A percentile compares a stretch with the other conserved stretches of the same genome.
Evolutionary conservation across 2,329 filamentous ascomycete species (phyloP).

Genomic region (Pestalotiopsis fici): DNA sequence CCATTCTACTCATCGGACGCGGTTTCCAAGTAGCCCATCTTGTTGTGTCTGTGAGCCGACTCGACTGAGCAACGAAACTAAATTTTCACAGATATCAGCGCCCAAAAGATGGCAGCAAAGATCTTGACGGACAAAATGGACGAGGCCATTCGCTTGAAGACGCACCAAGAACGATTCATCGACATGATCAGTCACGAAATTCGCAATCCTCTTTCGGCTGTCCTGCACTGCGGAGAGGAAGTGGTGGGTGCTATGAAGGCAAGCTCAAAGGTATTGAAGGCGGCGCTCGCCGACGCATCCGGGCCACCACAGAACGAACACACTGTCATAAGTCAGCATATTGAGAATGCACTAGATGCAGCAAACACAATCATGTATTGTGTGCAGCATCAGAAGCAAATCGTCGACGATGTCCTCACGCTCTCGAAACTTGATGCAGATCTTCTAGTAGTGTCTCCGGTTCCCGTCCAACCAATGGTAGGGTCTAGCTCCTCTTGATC

Average conservation of each 20-base stretch:
- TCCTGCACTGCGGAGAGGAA: slow-evolving; percentile 28
- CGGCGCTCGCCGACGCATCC: neutral
- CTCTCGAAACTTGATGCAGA: slow-evolving; percentile 77
- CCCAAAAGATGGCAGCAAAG: slow-evolving; percentile 26
- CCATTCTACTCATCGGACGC: too few species aligned
- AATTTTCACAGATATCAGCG: slow-evolving; percentile 20
- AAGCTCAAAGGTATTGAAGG: slow-evolving; percentile 10
- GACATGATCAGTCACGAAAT: slow-evolving; percentile 32
- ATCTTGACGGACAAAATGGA: slow-evolving; percentile 26
- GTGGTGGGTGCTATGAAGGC: slow-evolving; percentile 25
- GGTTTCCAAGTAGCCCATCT: neutral
- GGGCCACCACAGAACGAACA: neutral
- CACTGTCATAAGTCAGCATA: slow-evolving; percentile 7
- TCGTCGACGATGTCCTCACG: slow-evolving; percentile 75
- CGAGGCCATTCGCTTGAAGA: slow-evolving; percentile 25
- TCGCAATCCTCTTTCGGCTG: slow-evolving; percentile 27
- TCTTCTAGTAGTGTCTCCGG: slow-evolving; percentile 71
- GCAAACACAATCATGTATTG: slow-evolving; percentile 78
- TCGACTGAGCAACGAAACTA: neutral
- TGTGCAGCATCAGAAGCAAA: slow-evolving; percentile 77
- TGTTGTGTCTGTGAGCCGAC: neutral
- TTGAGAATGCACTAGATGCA: slow-evolving; percentile 68
- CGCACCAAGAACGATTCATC: slow-evolving; percentile 28
- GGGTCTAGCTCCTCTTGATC: neutral
- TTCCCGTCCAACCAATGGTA: slow-evolving; percentile 65